These are phyloP conservation scores for Sequoiadendron giganteum DNA, from an alignment of 75 land plant species.

Conservation along the genomic window DNA sequence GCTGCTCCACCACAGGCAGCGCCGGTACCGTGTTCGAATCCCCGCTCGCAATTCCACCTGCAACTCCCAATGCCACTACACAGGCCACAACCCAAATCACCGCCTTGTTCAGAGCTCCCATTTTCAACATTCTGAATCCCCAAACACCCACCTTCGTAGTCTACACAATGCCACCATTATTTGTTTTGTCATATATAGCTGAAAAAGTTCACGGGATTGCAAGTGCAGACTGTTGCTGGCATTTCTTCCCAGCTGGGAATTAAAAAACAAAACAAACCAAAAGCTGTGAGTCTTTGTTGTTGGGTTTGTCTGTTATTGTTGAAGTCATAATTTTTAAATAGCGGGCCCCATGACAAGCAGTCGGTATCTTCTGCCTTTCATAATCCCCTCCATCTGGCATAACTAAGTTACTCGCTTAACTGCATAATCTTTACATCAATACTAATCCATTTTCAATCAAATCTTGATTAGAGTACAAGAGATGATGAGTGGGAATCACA, in stretches of 20 bases:
- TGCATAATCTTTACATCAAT: background rate
- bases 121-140: background rate
- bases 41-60: background rate
- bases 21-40: constrained; percentile 48
- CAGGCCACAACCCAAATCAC: background rate
- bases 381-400: background rate
- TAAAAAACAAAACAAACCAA: background rate
- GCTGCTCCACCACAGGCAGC: constrained; percentile 33
- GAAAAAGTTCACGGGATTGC: background rate
- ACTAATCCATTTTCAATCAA: background rate
- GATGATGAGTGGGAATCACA: too few species aligned
- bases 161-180: background rate
- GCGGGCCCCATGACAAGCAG: background rate
- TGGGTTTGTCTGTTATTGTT: background rate
- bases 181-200: background rate
- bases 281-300: constrained; percentile 1
- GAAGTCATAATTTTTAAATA: background rate
- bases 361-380: background rate
- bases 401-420: background rate
- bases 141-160: background rate
- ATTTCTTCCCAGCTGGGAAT: background rate
- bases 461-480: background rate
- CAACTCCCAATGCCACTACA: background rate
- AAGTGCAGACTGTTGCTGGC: background rate
- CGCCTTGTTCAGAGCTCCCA: background rate